Conservation (phyloP, 805 yeast genomes). For the Starmerella apis region DNA sequence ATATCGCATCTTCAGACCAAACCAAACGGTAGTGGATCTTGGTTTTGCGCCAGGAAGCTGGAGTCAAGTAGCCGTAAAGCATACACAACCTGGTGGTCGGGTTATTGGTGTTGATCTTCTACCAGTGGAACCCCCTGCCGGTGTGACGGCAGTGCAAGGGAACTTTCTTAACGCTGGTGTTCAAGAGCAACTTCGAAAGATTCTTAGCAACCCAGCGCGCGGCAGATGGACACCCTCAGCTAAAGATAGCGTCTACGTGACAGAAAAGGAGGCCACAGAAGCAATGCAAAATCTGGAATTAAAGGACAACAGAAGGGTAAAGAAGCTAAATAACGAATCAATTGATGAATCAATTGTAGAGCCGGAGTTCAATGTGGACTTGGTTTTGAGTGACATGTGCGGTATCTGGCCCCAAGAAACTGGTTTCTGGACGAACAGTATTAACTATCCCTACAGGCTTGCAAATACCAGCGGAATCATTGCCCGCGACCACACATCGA, state of each 20-base stretch:
- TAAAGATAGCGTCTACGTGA: conserved; percentile 10
- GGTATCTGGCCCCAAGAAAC: conserved; percentile 43
- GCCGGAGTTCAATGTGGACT: conserved; percentile 39
- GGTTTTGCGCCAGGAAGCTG: conserved; percentile 92
- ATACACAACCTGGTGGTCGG: conserved; percentile 41
- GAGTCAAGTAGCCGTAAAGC: conserved; percentile 69
- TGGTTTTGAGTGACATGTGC: conserved; percentile 74
- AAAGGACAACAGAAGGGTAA: conserved; percentile 16
- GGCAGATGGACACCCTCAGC: conserved; percentile 23
- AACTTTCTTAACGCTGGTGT: conserved; percentile 53
- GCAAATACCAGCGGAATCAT: conserved; percentile 79
- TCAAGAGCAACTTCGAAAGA: conserved; percentile 30
- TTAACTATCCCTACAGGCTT: conserved; percentile 86
- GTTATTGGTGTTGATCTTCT: conserved; percentile 77
- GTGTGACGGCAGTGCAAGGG: conserved; percentile 75
- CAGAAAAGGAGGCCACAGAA: conserved; percentile 7
- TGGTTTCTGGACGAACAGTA: conserved; percentile 50
- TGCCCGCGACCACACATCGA: conserved; percentile 68
- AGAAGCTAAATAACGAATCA: conserved; percentile 25
- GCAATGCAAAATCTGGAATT: conserved; percentile 8
- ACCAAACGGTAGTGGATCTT: conserved; percentile 63
- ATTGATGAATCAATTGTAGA: background rate
- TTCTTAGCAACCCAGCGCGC: conserved; percentile 25
- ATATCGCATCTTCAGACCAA: conserved; percentile 46
- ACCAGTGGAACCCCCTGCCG: conserved; percentile 66